phyloP scores from a whole-genome alignment of 73 alveolate species.

The Chromera velia region DNA sequence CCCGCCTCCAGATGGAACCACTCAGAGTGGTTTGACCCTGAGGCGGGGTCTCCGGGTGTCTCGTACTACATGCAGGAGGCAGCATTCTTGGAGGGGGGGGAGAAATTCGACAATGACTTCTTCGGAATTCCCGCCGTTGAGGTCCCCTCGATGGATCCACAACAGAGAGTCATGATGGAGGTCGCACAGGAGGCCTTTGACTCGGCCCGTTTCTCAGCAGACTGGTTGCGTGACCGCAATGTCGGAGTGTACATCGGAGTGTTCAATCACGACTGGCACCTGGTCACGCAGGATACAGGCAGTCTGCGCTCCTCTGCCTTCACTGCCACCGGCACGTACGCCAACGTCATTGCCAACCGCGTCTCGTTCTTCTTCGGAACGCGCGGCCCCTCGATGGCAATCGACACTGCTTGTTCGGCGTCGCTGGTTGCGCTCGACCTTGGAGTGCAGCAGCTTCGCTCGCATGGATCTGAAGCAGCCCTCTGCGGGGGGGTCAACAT shows the following conservation, averaged over 20 bases:
- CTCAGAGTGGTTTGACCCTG: too few relatives aligned
- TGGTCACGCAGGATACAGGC: too few relatives aligned
- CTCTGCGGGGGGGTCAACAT: conserved; percentile 34
- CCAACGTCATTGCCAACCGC: not conserved
- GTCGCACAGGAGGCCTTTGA: conserved; percentile 30
- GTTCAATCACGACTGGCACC: not conserved
- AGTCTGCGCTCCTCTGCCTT: not conserved
- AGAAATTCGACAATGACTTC: conserved; percentile 15
- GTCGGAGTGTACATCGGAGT: not conserved
- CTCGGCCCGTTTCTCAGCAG: not conserved
- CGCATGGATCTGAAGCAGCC: too few relatives aligned
- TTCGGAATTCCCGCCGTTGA: conserved; percentile 30
- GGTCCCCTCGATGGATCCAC: conserved; percentile 33
- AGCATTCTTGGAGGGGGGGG: not conserved
- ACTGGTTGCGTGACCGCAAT: not conserved
- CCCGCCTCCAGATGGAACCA: too few relatives aligned
- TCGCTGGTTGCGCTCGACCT: not conserved
- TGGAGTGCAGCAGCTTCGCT: too few relatives aligned
- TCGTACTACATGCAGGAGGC: not conserved
- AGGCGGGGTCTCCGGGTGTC: too few relatives aligned
- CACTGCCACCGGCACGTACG: not conserved
- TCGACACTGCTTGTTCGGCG: not conserved
- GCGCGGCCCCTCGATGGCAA: not conserved
- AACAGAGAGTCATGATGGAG: conserved; percentile 28
- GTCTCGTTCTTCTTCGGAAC: not conserved